These are phyloP conservation scores for Tylopilus sp. DNA, from an alignment of 1,284 basidiomycete genomes.

Conservation along the genomic window DNA sequence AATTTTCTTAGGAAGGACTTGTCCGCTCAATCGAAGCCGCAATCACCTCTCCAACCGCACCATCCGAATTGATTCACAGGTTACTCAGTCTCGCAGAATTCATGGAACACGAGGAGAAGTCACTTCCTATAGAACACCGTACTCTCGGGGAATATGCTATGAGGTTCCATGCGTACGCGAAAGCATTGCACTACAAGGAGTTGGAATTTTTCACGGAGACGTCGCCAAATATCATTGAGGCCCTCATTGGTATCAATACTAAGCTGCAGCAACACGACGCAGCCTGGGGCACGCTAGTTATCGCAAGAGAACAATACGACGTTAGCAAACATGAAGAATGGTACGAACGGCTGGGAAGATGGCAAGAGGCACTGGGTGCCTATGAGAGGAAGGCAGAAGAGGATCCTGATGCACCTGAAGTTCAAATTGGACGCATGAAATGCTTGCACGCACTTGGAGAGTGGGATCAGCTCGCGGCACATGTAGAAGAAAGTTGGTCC, in stretches of 20 bases:
- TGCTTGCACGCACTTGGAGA: constrained; percentile 97
- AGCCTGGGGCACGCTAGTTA: constrained; percentile 89
- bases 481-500: constrained; percentile 88
- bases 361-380: constrained; percentile 89
- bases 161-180: constrained; percentile 94
- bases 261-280: constrained; percentile 96
- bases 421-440: constrained; percentile 87
- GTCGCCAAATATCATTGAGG: constrained; percentile 85
- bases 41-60: constrained; percentile 75
- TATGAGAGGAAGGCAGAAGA: constrained; percentile 77
- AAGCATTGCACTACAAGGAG: constrained; percentile 98
- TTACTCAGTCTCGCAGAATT: constrained; percentile 97
- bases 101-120: constrained; percentile 99
- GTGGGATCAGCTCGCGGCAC: constrained; percentile 88
- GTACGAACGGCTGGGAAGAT: constrained; percentile 95
- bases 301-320: constrained; percentile 82
- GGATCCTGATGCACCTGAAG: constrained; percentile 67
- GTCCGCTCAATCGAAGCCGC: constrained; percentile 88
- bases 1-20: constrained; percentile 71
- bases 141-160: constrained; percentile 92
- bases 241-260: constrained; percentile 96
- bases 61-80: constrained; percentile 90
- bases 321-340: constrained; percentile 90
- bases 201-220: constrained; percentile 93
- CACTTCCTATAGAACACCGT: constrained; percentile 89